A percentile compares a stretch with the other conserved stretches of the same genome.
phyloP scores from a whole-genome alignment of 176 grass and related monocot species.

The Canna indica region DNA sequence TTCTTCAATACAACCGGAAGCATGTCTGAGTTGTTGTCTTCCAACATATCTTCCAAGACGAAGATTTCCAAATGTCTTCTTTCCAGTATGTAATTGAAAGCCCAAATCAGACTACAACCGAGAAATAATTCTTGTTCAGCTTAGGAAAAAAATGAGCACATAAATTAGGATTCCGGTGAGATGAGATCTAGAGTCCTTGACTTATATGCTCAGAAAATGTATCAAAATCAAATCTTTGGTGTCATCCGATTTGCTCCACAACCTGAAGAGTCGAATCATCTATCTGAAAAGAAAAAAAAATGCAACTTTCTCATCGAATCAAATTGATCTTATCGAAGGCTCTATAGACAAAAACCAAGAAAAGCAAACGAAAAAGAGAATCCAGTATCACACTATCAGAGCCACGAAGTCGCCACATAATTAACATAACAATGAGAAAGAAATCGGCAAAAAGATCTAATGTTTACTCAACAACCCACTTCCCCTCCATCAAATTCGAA shows the following conservation, averaged over 20 bases:
- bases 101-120: background rate
- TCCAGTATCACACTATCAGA: background rate
- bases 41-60: constrained; percentile 41
- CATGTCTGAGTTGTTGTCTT: constrained; percentile 37
- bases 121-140: background rate
- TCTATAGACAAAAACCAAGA: background rate
- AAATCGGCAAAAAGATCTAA: background rate
- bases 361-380: background rate
- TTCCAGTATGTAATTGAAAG: background rate
- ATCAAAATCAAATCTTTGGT: background rate
- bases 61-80: background rate
- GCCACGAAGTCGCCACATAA: background rate
- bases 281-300: background rate
- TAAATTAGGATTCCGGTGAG: background rate
- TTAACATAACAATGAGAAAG: background rate
- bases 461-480: background rate
- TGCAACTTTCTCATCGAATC: background rate
- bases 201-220: background rate
- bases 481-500: background rate
- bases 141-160: background rate
- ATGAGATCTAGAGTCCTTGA: background rate
- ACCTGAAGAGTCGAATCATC: background rate
- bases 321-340: background rate
- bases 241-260: background rate
- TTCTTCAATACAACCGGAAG: too few relatives aligned